phyloP scores from a whole-genome alignment of 768 basidiomycete genomes.

The Phanerochaete sordida region DNA sequence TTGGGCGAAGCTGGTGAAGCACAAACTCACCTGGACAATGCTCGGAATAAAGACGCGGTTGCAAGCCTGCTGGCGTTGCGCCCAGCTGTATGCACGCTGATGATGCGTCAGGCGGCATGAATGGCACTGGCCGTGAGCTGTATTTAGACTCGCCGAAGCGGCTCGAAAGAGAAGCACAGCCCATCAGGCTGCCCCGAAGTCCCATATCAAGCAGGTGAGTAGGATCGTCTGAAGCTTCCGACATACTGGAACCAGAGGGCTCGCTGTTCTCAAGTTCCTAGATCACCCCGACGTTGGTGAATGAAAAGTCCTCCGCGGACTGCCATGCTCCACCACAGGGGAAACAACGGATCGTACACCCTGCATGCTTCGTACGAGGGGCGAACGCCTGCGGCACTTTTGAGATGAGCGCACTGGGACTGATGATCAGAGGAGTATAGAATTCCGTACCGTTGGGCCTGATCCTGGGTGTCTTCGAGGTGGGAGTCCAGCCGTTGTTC shows the following conservation, averaged over 20 bases:
- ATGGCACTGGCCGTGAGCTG: not conserved
- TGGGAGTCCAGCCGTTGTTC: too few species aligned
- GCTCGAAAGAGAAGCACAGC: too few species aligned
- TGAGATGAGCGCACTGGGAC: too few species aligned
- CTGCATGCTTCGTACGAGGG: too few species aligned
- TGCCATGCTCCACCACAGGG: not conserved
- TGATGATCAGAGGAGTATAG: too few species aligned
- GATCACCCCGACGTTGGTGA: too few species aligned
- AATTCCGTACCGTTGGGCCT: too few species aligned
- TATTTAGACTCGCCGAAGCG: constrained; percentile 1
- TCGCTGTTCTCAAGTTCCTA: not conserved
- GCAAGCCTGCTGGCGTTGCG: not conserved
- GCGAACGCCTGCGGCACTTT: too few species aligned
- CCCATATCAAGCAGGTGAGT: not conserved
- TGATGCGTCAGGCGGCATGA: not conserved
- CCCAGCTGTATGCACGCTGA: not conserved
- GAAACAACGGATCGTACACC: too few species aligned
- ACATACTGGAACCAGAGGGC: not conserved
- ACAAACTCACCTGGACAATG: not conserved
- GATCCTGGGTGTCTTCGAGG: too few species aligned
- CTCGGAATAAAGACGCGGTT: not conserved
- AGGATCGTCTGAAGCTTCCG: not conserved
- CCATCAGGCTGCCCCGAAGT: too few species aligned
- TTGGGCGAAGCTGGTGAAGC: not conserved
- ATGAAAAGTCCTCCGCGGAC: too few species aligned